Conservation (phyloP, 805 yeast genomes). For the Saccharomyces paradoxus region DNA sequence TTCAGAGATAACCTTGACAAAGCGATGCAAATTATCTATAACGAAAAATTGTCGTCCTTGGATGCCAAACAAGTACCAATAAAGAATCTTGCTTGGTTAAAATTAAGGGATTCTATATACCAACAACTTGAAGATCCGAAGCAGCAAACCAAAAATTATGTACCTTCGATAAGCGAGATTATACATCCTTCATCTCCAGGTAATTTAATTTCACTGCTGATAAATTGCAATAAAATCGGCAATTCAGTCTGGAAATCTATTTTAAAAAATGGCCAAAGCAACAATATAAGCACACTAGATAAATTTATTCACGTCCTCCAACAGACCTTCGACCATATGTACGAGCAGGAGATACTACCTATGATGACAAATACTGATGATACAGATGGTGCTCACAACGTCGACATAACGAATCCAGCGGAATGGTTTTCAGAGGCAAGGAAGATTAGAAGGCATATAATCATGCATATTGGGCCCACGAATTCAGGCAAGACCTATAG, state of each 20-base stretch:
- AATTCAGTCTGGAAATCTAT: constrained; percentile 8
- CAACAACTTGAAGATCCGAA: constrained; percentile 3
- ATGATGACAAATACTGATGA: constrained; percentile 10
- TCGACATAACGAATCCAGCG: constrained; percentile 51
- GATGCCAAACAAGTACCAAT: constrained; percentile 3
- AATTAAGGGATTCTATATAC: constrained; percentile 13
- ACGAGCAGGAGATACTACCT: constrained; percentile 22
- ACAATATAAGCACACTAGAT: background rate
- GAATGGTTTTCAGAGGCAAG: constrained; percentile 86
- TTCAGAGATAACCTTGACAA: constrained; percentile 10
- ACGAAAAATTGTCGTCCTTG: constrained; percentile 11
- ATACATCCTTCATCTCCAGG: background rate
- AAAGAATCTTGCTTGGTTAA: constrained; percentile 9
- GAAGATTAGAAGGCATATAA: constrained; percentile 62
- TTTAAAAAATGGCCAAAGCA: constrained; percentile 1
- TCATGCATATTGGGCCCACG: constrained; percentile 97
- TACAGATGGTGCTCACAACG: constrained; percentile 6
- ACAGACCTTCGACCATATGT: constrained; percentile 14
- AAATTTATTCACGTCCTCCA: constrained; percentile 12
- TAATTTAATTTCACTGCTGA: constrained; percentile 1
- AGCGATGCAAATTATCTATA: constrained; percentile 11
- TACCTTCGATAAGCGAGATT: background rate
- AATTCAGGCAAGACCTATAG: constrained; percentile 90
- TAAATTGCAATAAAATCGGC: constrained; percentile 5
- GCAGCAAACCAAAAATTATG: background rate